Base-by-base conservation (phyloP, 345 rosid genomes). In the Litchi chinensis region DNA sequence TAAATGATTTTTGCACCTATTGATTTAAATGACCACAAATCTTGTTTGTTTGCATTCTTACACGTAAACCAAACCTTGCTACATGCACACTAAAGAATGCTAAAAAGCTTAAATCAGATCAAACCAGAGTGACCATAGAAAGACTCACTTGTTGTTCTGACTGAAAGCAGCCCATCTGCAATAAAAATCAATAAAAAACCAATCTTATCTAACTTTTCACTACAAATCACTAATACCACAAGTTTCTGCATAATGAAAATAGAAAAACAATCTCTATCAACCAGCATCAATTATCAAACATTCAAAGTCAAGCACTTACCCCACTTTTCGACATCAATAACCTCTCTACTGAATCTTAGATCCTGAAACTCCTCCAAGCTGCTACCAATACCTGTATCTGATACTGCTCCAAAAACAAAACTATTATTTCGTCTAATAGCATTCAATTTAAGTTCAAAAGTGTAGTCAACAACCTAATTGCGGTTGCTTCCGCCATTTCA, bases 161-260 rank as follows among this genome's bases (percentile, higher is more conserved):
- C 83, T 41, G 90, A 83, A 80, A 95, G 90, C 80, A 86, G 40
- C 57, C 93, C 98, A 93, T 95, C 98, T 95, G 94, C 90, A 81
- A 46, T 77, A 80, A 24, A 85, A 74, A 24, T 54, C 5, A n/a
- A 39, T 79, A 81, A 65, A 46, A 9, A 76, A 74, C 21, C 26
- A 64, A 37, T 59, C 19, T 40, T 22, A 60, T 22, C 28, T 43
- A 18, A 19, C 46, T 62, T 74, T 22, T 50, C 41, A 22, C 37
- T 21, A 32, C 78, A 76, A 75, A 72, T 3, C 43, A 19, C n/a
- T 15, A 66, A 67, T 37, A 52, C 67, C 46, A 52, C 64, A 50
- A 50, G 21, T 40, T 41, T 43, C 28, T 69, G 48, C 21, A 68
- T 46, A 24, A 37, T 19, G 26, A 10, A 10, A 60, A 60, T 60